Evolutionary conservation across 2,329 filamentous ascomycete genomes (phyloP).

Genomic region (Fusarium austroafricanum): DNA sequence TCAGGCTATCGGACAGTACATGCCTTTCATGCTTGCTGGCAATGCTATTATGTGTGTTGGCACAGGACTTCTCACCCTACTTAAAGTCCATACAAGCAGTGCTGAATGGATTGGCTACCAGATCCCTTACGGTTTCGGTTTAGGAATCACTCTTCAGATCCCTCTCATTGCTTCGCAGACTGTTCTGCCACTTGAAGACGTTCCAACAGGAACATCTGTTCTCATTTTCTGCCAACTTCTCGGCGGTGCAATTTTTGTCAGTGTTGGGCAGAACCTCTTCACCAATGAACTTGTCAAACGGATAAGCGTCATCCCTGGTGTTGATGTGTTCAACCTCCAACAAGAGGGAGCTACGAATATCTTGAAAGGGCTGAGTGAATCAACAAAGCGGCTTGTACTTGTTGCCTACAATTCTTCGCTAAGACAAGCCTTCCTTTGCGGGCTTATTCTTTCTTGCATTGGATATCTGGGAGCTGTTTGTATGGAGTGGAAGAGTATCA

Average conservation of each 20-base stretch:
- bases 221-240: slow-evolving; percentile 61
- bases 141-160: slow-evolving; percentile 57
- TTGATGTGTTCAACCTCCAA: neutral
- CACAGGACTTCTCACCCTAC: slow-evolving; percentile 3
- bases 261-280: slow-evolving; percentile 27
- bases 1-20: slow-evolving; percentile 24
- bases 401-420: slow-evolving; percentile 1
- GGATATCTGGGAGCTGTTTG: neutral
- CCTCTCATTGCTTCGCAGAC: slow-evolving; percentile 58
- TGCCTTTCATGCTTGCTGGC: slow-evolving; percentile 34
- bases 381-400: neutral
- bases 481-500: slow-evolving; percentile 4
- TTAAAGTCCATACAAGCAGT: slow-evolving; percentile 48
- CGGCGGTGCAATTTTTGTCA: slow-evolving; percentile 49
- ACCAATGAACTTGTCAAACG: slow-evolving; percentile 13
- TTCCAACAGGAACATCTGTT: slow-evolving; percentile 56
- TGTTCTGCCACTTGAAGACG: slow-evolving; percentile 54
- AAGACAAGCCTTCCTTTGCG: neutral
- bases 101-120: slow-evolving; percentile 59
- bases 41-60: slow-evolving; percentile 25
- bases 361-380: neutral
- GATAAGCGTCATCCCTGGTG: neutral
- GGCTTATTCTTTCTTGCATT: neutral
- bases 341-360: neutral
- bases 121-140: slow-evolving; percentile 55